Evolutionary conservation across 331 rosid genomes (phyloP).

Genomic region (Cydonia oblonga): DNA sequence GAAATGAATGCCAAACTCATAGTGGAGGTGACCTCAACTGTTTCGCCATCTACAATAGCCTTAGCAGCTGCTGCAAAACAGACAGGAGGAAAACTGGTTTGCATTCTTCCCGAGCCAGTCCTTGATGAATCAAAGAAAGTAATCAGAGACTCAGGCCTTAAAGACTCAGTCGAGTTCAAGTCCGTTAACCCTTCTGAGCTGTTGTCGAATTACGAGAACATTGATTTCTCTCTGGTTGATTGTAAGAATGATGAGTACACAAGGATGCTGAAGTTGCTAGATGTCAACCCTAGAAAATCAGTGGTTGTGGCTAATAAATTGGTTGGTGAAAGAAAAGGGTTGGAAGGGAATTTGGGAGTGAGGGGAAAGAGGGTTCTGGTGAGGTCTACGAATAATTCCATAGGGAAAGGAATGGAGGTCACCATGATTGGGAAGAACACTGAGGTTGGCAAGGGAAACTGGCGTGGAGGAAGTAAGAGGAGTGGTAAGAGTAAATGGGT

Average conservation of each 20-base stretch:
- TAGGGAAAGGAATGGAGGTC: slow-evolving; percentile 50
- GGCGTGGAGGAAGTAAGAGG: slow-evolving; percentile 5
- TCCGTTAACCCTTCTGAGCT: slow-evolving; percentile 43
- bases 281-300: slow-evolving; percentile 41
- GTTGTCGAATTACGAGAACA: slow-evolving; percentile 31
- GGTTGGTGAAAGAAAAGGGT: slow-evolving; percentile 27
- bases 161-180: slow-evolving; percentile 44
- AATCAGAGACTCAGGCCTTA: slow-evolving; percentile 38
- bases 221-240: slow-evolving; percentile 54
- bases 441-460: slow-evolving; percentile 8
- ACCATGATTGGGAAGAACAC: slow-evolving; percentile 24
- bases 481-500: slow-evolving; percentile 46
- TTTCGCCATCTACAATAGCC: slow-evolving; percentile 57
- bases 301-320: slow-evolving; percentile 49
- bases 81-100: slow-evolving; percentile 50
- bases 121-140: slow-evolving; percentile 36
- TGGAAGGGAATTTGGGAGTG: slow-evolving; percentile 21
- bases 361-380: slow-evolving; percentile 26
- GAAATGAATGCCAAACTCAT: slow-evolving; percentile 59
- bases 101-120: slow-evolving; percentile 43
- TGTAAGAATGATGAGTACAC: slow-evolving; percentile 34
- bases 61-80: slow-evolving; percentile 54
- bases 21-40: slow-evolving; percentile 45
- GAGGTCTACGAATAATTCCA: slow-evolving; percentile 38
- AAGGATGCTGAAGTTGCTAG: slow-evolving; percentile 31